A percentile compares a stretch with the other conserved stretches of the same genome.
Evolutionary conservation across 139 green algal genomes (phyloP).

Genomic region (Coelastrella sp.): DNA sequence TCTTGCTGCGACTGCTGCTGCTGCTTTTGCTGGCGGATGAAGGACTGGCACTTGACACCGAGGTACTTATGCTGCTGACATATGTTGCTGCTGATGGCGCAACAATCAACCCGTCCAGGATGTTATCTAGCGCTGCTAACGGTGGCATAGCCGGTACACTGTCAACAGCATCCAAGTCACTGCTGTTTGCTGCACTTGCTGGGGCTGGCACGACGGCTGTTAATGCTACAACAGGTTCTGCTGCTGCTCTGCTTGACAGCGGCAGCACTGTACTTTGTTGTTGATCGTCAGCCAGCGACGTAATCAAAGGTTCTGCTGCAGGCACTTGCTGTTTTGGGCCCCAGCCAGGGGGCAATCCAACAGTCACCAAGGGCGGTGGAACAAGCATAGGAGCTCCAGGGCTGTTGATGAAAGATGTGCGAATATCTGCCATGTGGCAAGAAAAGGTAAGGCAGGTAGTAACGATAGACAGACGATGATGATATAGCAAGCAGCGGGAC

Average conservation of each 20-base stretch:
- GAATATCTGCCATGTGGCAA: neutral
- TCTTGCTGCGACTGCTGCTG: neutral
- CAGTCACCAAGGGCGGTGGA: neutral
- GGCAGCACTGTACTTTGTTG: neutral
- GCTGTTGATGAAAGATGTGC: slow-evolving; percentile 14
- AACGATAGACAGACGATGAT: too few species aligned
- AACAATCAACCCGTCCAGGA: slow-evolving; percentile 21
- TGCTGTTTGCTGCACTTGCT: neutral
- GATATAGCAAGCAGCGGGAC: too few species aligned
- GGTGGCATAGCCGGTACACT: neutral
- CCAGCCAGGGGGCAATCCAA: neutral
- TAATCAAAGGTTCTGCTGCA: neutral
- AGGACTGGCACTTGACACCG: neutral
- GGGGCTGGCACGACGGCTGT: neutral
- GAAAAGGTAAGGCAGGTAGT: too few species aligned
- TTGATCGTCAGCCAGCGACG: neutral
- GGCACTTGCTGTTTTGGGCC: neutral
- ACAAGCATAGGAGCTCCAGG: neutral
- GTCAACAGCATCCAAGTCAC: neutral
- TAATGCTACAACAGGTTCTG: neutral
- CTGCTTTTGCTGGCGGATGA: slow-evolving; percentile 22
- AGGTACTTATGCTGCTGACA: neutral
- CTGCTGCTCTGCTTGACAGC: neutral
- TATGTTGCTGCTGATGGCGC: neutral
- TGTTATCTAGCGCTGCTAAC: slow-evolving; percentile 4